Evolutionary conservation across 2,329 filamentous ascomycete genomes (phyloP).

Genomic region (Capronia epimyces): DNA sequence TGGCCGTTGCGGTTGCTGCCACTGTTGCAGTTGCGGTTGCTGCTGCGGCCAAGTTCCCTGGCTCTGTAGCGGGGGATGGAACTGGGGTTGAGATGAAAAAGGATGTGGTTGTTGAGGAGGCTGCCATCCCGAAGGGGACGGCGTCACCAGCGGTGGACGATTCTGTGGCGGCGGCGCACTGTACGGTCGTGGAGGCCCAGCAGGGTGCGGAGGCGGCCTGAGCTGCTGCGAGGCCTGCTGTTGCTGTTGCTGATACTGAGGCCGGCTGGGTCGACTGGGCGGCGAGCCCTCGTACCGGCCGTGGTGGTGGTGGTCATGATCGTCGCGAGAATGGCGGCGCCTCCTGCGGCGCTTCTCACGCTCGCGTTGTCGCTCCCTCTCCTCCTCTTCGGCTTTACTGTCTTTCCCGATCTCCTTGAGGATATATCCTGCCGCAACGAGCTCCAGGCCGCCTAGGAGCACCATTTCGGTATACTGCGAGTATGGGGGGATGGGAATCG

Average conservation of each 20-base stretch:
- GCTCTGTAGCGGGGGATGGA: constrained; percentile 8
- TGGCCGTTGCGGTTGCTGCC: neutral
- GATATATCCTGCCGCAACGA: constrained; percentile 26
- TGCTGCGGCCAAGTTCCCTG: constrained; percentile 17
- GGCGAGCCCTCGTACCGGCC: constrained; percentile 15
- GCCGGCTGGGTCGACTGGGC: constrained; percentile 10
- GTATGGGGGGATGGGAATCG: neutral
- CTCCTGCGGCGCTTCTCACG: constrained; percentile 12
- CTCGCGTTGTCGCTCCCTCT: constrained; percentile 13
- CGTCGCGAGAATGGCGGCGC: constrained; percentile 8
- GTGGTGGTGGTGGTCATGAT: constrained; percentile 11
- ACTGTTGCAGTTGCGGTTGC: constrained; percentile 4
- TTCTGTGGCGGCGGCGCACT: constrained; percentile 16
- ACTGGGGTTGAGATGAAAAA: constrained; percentile 2
- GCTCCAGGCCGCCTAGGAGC: constrained; percentile 24
- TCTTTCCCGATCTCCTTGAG: constrained; percentile 25
- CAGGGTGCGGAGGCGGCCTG: constrained; percentile 4
- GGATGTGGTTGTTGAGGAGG: constrained; percentile 6
- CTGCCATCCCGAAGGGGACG: constrained; percentile 2
- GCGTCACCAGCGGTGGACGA: constrained; percentile 4
- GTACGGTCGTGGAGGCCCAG: constrained; percentile 14
- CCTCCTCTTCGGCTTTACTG: constrained; percentile 18
- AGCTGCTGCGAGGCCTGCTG: constrained; percentile 5
- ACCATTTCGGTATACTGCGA: constrained; percentile 14
- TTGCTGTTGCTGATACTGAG: constrained; percentile 1